Percentiles rank a stretch among this genome's conserved stretches.
Evolutionary conservation across 2,329 filamentous ascomycete genomes (phyloP).

Genomic region (Tolypocladium pustulatum): DNA sequence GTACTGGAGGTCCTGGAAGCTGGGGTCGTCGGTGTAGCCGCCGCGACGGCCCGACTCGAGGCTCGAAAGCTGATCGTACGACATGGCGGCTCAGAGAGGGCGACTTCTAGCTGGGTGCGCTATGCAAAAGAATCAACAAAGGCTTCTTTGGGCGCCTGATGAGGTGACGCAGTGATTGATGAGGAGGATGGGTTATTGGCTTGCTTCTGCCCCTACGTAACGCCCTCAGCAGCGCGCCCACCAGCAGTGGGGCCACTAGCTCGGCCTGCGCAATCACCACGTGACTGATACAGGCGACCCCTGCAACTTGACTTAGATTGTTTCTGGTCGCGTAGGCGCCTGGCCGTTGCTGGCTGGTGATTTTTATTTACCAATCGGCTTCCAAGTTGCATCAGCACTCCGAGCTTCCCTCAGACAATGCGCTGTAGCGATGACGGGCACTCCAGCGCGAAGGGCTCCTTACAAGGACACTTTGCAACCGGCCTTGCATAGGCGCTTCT

Average conservation of each 20-base stretch:
- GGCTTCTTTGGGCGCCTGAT: not conserved
- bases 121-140: not conserved
- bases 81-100: slow-evolving; percentile 46
- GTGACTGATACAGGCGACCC: slow-evolving; percentile 12
- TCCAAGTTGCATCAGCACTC: slow-evolving; percentile 3
- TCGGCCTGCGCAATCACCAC: slow-evolving; percentile 11
- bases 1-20: slow-evolving; percentile 75
- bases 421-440: slow-evolving; percentile 38
- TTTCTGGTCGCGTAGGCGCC: slow-evolving; percentile 9
- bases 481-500: slow-evolving; percentile 77
- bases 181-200: not conserved
- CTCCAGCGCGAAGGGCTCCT: slow-evolving; percentile 44
- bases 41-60: slow-evolving; percentile 66
- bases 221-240: slow-evolving; percentile 4
- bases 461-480: slow-evolving; percentile 91
- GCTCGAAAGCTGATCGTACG: slow-evolving; percentile 77
- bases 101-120: not conserved
- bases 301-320: slow-evolving; percentile 1
- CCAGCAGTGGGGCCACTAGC: slow-evolving; percentile 1
- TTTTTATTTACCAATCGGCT: slow-evolving; percentile 20
- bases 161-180: not conserved
- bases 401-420: slow-evolving; percentile 25
- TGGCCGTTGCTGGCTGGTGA: slow-evolving; percentile 19
- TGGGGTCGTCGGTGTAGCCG: slow-evolving; percentile 85
- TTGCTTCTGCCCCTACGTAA: slow-evolving; percentile 18